Percentiles rank a stretch among this genome's conserved stretches.
These are phyloP conservation scores for Yamadazyma spencermartinsiae DNA, from an alignment of 1,139 yeast genomes.

Conservation along the genomic window DNA sequence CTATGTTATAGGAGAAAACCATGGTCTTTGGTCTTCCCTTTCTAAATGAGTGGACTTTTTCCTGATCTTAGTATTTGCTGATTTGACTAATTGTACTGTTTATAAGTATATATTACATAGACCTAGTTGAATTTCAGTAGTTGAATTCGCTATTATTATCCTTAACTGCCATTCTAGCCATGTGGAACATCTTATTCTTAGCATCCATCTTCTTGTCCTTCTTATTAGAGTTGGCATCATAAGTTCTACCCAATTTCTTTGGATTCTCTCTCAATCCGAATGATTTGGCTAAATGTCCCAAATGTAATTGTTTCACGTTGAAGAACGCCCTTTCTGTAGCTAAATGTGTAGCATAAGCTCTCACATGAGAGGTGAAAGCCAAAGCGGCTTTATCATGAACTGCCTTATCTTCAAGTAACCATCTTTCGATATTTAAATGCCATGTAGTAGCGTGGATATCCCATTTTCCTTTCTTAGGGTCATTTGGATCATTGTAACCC, in stretches of 20 bases:
- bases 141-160: conserved; percentile 74
- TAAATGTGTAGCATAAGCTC: conserved; percentile 97
- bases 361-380: conserved; percentile 83
- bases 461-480: conserved; percentile 58
- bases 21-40: conserved; percentile 86
- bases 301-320: conserved; percentile 77
- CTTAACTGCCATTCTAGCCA: conserved; percentile 72
- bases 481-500: conserved; percentile 39
- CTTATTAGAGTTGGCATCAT: conserved; percentile 25
- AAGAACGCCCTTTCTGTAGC: conserved; percentile 74
- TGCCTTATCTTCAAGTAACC: conserved; percentile 69
- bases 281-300: conserved; percentile 94
- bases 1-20: conserved; percentile 72
- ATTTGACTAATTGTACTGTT: too few relatives aligned
- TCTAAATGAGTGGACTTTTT: too few relatives aligned
- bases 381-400: conserved; percentile 65
- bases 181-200: conserved; percentile 68
- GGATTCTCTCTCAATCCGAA: conserved; percentile 96
- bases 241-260: conserved; percentile 59
- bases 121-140: conserved; percentile 33
- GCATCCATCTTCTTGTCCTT: conserved; percentile 58
- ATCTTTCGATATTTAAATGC: conserved; percentile 88
- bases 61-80: too few relatives aligned
- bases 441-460: conserved; percentile 95
- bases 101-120: too few relatives aligned